phyloP scores from a whole-genome alignment of 768 basidiomycete species.

The Brasilioporus rufonigricans region DNA sequence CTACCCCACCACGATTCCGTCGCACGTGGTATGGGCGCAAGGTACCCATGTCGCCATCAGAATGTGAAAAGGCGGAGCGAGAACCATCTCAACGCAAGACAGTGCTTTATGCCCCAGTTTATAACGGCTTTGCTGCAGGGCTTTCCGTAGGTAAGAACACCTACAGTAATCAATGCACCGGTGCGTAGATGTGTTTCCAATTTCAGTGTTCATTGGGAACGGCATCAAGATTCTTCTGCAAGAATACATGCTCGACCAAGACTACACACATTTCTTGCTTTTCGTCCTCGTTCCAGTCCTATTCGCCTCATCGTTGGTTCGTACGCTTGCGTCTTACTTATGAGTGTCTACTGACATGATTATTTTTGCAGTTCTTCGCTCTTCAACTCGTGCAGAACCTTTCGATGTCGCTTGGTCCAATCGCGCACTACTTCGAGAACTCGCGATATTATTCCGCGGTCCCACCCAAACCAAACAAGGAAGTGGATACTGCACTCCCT shows the following conservation, averaged over 20 bases:
- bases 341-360: not conserved
- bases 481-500: slow-evolving; percentile 43
- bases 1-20: slow-evolving; percentile 32
- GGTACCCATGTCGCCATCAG: slow-evolving; percentile 37
- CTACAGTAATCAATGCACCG: not conserved
- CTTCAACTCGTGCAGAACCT: slow-evolving; percentile 41
- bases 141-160: slow-evolving; percentile 20
- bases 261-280: slow-evolving; percentile 40
- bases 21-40: slow-evolving; percentile 64
- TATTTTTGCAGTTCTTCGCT: slow-evolving; percentile 36
- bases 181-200: slow-evolving; percentile 1
- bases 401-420: slow-evolving; percentile 45
- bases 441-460: slow-evolving; percentile 53
- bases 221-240: slow-evolving; percentile 58
- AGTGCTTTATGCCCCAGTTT: slow-evolving; percentile 25
- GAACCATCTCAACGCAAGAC: slow-evolving; percentile 18
- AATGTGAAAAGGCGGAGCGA: slow-evolving; percentile 24
- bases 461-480: slow-evolving; percentile 41
- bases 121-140: slow-evolving; percentile 29
- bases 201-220: slow-evolving; percentile 60
- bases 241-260: slow-evolving; percentile 50
- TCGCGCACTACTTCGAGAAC: slow-evolving; percentile 50
- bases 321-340: slow-evolving; percentile 4
- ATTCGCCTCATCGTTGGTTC: slow-evolving; percentile 46
- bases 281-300: slow-evolving; percentile 39